Base-by-base conservation (phyloP, 129 eudicot genomes). In the Tagetes patula region DNA sequence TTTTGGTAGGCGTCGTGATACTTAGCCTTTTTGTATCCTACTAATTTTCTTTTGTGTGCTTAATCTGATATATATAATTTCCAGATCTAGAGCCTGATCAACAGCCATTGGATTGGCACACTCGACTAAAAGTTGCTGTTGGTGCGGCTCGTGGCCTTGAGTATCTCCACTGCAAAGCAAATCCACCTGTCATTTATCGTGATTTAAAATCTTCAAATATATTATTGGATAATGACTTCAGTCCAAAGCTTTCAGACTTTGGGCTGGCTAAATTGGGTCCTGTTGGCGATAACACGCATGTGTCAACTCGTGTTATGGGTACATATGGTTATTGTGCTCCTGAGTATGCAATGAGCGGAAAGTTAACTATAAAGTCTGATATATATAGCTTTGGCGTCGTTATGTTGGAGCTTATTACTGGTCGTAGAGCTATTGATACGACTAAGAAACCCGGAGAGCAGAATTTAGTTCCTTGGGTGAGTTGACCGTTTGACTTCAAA, bases 311-410 rank as follows among this genome's bases (percentile, higher is more conserved):
- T 46, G 94, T 92, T 13, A 89, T 92, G 96, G 96, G 97, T 58
- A 92, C 98, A 5, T 92, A 87, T 62, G 98, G 98, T 32, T 92
- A 92, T 59, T 92, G 98, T 72, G 98, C 95, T 34, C 98, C 96
- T 2, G 96, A 92, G 33, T 92, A 92, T 73, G 95, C 91, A 52
- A 80, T 82, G 95, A 92, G 95, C 66, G 98, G 98, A 11, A 89
- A 84, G 65, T 72, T 92, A 49, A 87, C 95, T 45, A 11, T 85
- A 52, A 92, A 92, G 67, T 89, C 98, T 8, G 98, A 92, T 52
- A 92, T 89, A 10, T 92, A 87, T 72, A 92, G 98, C 80, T 92
- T 89, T 54, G 98, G 98, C 34, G 96, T 91, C 53, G 87, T 91
- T 32, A 65, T 91, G 62, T 69, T 91, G 88, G 97, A 91, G 80